phyloP scores from a whole-genome alignment of 2,329 filamentous ascomycete species.

The Pyrenophora seminiperda region DNA sequence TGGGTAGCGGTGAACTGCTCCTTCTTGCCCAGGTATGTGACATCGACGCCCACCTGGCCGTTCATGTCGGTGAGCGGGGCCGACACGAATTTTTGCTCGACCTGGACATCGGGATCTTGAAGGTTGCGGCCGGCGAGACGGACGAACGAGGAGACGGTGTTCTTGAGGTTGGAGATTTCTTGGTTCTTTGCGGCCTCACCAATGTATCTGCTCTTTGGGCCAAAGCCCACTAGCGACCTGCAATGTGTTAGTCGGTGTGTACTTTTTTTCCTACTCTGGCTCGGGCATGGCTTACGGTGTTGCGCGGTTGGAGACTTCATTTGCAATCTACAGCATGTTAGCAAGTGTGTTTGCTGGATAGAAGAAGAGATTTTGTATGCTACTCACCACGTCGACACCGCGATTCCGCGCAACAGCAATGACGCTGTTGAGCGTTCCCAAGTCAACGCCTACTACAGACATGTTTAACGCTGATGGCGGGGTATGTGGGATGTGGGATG shows the following conservation, averaged over 20 bases:
- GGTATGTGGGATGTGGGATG: constrained; percentile 36
- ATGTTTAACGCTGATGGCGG: constrained; percentile 52
- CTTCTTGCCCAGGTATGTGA: constrained; percentile 92
- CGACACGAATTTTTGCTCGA: constrained; percentile 90
- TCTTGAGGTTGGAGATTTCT: constrained; percentile 99
- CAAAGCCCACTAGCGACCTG: constrained; percentile 89
- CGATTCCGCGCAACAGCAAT: constrained; percentile 97
- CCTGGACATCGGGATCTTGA: constrained; percentile 87
- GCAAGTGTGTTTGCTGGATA: constrained; percentile 17
- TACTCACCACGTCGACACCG: constrained; percentile 96
- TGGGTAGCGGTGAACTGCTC: constrained; percentile 94
- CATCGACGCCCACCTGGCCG: constrained; percentile 93
- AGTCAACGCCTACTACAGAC: constrained; percentile 80
- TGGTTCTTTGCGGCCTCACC: constrained; percentile 97
- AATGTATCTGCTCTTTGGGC: constrained; percentile 89
- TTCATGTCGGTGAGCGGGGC: constrained; percentile 85
- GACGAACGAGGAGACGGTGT: constrained; percentile 92
- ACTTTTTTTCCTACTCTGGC: constrained; percentile 5
- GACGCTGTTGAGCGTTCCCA: constrained; percentile 95
- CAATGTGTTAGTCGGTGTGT: constrained; percentile 10
- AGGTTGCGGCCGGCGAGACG: constrained; percentile 86
- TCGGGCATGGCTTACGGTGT: constrained; percentile 77
- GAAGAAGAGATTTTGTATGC: neutral
- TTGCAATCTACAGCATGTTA: constrained; percentile 75
- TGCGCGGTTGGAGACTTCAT: constrained; percentile 97